Percentiles rank a stretch among this genome's conserved stretches.
Conservation (phyloP, 371 early-diverging fungal species). For the Mucor velutinosus region DNA sequence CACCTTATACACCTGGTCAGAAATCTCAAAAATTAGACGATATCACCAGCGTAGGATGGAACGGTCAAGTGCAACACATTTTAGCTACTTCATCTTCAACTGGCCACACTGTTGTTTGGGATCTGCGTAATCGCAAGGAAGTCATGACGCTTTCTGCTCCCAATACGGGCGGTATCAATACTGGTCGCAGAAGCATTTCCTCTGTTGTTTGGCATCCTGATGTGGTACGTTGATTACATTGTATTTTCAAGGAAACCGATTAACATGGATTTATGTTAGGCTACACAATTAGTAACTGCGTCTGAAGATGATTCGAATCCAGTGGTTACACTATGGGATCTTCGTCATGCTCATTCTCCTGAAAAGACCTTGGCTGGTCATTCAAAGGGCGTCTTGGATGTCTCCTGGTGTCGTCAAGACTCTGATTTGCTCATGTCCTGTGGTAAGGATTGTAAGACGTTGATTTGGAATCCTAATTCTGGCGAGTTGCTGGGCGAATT, state of each 20-base stretch:
- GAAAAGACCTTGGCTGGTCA: slow-evolving; percentile 80
- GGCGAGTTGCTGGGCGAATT: slow-evolving; percentile 78
- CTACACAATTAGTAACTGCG: slow-evolving; percentile 43
- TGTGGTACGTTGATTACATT: slow-evolving; percentile 53
- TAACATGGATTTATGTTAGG: slow-evolving; percentile 3
- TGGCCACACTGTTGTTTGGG: slow-evolving; percentile 96
- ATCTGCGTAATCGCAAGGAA: slow-evolving; percentile 86
- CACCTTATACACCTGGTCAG: slow-evolving; percentile 88
- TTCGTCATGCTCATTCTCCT: slow-evolving; percentile 90
- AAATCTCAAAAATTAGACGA: slow-evolving; percentile 84
- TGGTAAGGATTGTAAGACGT: slow-evolving; percentile 90
- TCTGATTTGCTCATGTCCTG: slow-evolving; percentile 84
- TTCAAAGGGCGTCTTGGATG: slow-evolving; percentile 82
- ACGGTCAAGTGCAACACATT: slow-evolving; percentile 91
- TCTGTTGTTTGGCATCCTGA: slow-evolving; percentile 95
- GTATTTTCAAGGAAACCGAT: too few relatives aligned
- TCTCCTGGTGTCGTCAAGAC: slow-evolving; percentile 94
- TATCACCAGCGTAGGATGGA: slow-evolving; percentile 91
- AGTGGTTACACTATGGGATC: slow-evolving; percentile 87
- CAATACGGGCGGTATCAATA: slow-evolving; percentile 17
- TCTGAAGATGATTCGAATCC: slow-evolving; percentile 89
- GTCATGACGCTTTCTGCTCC: slow-evolving; percentile 75
- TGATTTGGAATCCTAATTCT: slow-evolving; percentile 83
- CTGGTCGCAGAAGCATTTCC: slow-evolving; percentile 55
- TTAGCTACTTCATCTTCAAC: slow-evolving; percentile 89